These are phyloP conservation scores for Verticillium alfalfae DNA, from an alignment of 2,329 filamentous ascomycete species.

Conservation along the genomic window DNA sequence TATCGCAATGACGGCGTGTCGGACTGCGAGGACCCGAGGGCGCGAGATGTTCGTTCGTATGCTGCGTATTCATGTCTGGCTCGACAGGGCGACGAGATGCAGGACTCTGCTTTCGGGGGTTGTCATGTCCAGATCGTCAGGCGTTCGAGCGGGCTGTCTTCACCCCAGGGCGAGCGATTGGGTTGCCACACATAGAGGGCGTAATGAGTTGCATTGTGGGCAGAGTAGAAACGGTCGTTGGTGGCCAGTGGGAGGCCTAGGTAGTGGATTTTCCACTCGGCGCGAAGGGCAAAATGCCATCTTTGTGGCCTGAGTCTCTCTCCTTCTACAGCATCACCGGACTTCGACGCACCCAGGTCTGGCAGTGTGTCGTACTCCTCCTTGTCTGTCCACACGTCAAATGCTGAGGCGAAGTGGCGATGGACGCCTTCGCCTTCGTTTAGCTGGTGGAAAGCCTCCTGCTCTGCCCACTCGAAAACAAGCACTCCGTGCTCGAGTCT, in stretches of 20 bases:
- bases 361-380: conserved; percentile 4
- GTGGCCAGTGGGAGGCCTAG: conserved; percentile 47
- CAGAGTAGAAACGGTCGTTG: conserved; percentile 57
- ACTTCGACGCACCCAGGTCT: not conserved
- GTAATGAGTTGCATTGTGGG: conserved; percentile 55
- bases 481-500: conserved; percentile 48
- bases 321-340: not conserved
- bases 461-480: conserved; percentile 60
- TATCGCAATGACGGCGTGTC: conserved; percentile 42
- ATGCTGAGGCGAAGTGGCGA: conserved; percentile 55
- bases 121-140: conserved; percentile 55
- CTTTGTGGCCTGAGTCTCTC: not conserved
- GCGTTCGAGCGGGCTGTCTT: conserved; percentile 52
- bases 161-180: conserved; percentile 47
- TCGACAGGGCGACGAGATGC: conserved; percentile 19
- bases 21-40: conserved; percentile 46
- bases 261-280: conserved; percentile 57
- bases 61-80: conserved; percentile 39
- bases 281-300: conserved; percentile 44
- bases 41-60: conserved; percentile 43
- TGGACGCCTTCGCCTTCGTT: conserved; percentile 46
- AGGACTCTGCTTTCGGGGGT: conserved; percentile 8
- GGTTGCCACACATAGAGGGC: conserved; percentile 58
- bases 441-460: conserved; percentile 41
- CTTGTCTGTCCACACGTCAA: conserved; percentile 34